A percentile compares a stretch with the other conserved stretches of the same genome.
Evolutionary conservation across 352 stramenopile genomes (phyloP).

Genomic region (Phytophthora litchii): DNA sequence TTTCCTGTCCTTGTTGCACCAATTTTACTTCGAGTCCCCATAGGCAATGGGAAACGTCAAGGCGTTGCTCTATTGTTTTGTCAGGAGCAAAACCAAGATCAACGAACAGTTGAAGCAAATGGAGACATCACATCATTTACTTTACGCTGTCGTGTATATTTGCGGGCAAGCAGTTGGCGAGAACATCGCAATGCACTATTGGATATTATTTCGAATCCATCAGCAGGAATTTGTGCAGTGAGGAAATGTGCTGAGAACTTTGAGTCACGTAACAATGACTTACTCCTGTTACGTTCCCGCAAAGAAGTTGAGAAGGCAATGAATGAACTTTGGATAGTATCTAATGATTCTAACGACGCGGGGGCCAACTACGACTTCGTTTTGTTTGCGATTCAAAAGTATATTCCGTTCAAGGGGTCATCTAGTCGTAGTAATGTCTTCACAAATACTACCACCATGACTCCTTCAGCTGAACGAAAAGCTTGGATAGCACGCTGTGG

Average conservation of each 20-base stretch:
- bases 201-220: conserved; percentile 25
- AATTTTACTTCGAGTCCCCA: conserved; percentile 29
- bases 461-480: conserved; percentile 16
- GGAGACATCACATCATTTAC: conserved; percentile 1
- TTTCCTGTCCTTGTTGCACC: conserved; percentile 37
- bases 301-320: conserved; percentile 28
- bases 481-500: conserved; percentile 63
- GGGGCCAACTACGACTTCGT: not conserved
- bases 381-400: conserved; percentile 51
- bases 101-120: not conserved
- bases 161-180: conserved; percentile 11
- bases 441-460: not conserved
- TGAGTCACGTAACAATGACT: conserved; percentile 26
- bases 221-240: conserved; percentile 30
- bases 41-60: not conserved
- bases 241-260: conserved; percentile 22
- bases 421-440: conserved; percentile 4
- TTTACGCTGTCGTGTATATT: conserved; percentile 28
- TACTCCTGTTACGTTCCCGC: conserved; percentile 16
- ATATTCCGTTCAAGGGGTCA: conserved; percentile 48
- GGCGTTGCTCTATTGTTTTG: conserved; percentile 33
- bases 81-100: conserved; percentile 27
- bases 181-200: conserved; percentile 19
- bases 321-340: conserved; percentile 22
- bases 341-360: not conserved